Conservation (phyloP, 176 grass and related monocot species). For the Stipa capillata region DNA sequence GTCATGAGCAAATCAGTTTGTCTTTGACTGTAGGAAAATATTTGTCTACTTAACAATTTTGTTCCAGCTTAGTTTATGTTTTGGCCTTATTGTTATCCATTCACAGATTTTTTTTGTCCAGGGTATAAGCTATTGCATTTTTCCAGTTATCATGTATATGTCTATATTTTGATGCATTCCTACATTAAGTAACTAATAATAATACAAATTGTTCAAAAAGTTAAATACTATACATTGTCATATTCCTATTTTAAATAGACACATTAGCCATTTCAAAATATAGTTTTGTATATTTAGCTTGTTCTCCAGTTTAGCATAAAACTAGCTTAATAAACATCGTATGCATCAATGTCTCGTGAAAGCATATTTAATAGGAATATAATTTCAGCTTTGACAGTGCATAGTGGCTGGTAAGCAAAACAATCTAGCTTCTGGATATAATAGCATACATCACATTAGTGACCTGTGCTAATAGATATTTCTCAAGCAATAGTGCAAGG, state of each 20-base stretch:
- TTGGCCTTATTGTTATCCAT: neutral
- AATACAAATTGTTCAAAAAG: neutral
- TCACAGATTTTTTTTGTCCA: neutral
- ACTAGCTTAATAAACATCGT: no score
- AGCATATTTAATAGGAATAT: neutral
- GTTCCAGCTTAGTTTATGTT: no score
- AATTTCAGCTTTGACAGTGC: neutral
- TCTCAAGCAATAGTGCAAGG: neutral
- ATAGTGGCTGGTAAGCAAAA: neutral
- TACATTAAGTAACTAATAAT: neutral
- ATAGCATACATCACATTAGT: neutral
- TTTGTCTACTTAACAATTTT: no score
- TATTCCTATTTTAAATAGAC: no score
- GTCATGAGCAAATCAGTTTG: neutral
- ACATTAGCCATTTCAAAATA: no score
- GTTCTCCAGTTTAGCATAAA: no score
- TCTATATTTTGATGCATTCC: neutral
- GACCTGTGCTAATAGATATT: neutral
- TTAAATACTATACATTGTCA: no score
- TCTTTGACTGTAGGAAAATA: neutral
- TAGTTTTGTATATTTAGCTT: no score
- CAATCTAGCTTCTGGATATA: neutral
- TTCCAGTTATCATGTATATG: neutral
- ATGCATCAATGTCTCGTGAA: neutral
- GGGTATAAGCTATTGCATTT: neutral